phyloP scores from a whole-genome alignment of 164 flowering plant species.

The Buxus sempervirens region DNA sequence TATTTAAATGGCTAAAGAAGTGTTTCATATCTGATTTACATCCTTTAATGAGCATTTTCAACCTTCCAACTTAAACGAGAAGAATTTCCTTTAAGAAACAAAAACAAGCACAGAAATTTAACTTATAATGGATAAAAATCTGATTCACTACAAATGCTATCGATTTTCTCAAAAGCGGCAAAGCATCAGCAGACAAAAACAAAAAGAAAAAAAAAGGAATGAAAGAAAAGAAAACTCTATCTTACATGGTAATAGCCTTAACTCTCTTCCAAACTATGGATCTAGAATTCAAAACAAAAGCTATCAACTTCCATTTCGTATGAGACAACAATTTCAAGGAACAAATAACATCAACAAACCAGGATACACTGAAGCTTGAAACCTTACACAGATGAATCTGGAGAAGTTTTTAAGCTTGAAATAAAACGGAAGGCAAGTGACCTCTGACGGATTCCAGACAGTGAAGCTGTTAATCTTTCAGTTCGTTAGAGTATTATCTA shows the following conservation, averaged over 20 bases:
- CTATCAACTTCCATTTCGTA: not conserved
- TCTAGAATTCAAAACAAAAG: not conserved
- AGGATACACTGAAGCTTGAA: not conserved
- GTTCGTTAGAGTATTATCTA: constrained; percentile 68
- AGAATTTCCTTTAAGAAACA: no score
- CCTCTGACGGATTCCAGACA: constrained; percentile 84
- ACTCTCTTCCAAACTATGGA: not conserved
- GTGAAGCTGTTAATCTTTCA: constrained; percentile 58
- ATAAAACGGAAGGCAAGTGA: constrained; percentile 60
- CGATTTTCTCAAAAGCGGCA: not conserved
- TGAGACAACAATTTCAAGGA: not conserved
- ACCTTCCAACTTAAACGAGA: no score
- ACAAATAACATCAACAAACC: not conserved
- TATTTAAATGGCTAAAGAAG: constrained; percentile 69
- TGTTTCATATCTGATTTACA: not conserved
- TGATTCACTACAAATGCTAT: no score
- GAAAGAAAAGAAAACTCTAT: no score
- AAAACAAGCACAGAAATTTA: no score
- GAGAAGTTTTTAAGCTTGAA: constrained; percentile 93
- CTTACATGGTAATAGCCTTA: not conserved
- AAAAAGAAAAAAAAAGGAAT: no score
- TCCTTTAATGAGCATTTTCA: no score
- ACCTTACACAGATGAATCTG: constrained; percentile 75
- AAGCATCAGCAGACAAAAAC: not conserved
- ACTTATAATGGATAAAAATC: no score